Base-by-base conservation (phyloP, 176 grass and related monocot species). In the Melocanna baccifera region DNA sequence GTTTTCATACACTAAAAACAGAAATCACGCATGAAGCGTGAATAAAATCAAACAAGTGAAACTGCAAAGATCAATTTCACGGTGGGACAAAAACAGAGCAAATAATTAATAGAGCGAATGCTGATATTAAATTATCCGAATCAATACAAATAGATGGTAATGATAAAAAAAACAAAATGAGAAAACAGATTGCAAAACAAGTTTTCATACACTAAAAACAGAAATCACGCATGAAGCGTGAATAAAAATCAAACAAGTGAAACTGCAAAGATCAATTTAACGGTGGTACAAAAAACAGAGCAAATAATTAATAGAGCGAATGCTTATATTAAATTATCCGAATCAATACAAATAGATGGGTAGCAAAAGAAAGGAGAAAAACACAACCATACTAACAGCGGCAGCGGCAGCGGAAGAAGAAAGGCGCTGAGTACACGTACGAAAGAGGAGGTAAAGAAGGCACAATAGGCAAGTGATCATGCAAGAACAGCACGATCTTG, bases 41-140 rank as follows among this genome's bases (percentile, higher is more conserved):
- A 9, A 76, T 4, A 58, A 58, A 58, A 58, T 14, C 50, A 37
- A 71, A 25, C 19, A 25, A 26, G 19, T 41, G 37, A 23, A 69
- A 42, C 10, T 26, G 12, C 32, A 7, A 25, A 32, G 19, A 25
- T 36, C 65, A 29, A 13, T 23, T 39, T 56, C 23, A 69, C 19
- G 12, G 7, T 23, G 50, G 7, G 32, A 23, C 20, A 20, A 62
- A 20, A 48, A 13, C 41, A 29, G 10, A 63, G 2, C 43, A 34
- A 62, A 30, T 11, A 51, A 80, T 83, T 4, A 61, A 77, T 42
- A 2, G 12, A 55, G n/a, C 2, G 12, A 65, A 78, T 51, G 25
- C 32, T 71, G 65, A 42, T 55, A 72, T 68, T 7, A 71, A 87
- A 81, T 68, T 14, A 68, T 39, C 66, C 58, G 58, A 84, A 88